A percentile compares a stretch with the other conserved stretches of the same genome.
phyloP scores from a whole-genome alignment of 345 rosid species.

The Eucalyptus victrix region DNA sequence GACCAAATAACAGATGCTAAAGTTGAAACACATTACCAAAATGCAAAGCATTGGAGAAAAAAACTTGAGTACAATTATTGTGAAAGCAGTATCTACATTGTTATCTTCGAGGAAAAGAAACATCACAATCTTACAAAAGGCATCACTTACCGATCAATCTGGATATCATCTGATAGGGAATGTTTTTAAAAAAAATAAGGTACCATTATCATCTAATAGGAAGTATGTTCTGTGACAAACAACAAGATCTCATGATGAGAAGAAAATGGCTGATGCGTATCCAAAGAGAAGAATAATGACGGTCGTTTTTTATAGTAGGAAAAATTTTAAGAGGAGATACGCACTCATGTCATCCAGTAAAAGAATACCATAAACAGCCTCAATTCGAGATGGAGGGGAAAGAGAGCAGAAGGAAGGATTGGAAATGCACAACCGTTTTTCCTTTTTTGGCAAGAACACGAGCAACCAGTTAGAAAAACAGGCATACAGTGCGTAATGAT shows the following conservation, averaged over 20 bases:
- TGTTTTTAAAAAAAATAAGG: neutral
- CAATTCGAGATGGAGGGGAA: neutral
- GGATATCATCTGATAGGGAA: neutral
- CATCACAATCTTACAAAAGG: neutral
- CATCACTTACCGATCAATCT: neutral
- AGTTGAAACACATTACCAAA: neutral
- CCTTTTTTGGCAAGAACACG: neutral
- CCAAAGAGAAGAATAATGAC: neutral
- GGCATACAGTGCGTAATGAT: neutral
- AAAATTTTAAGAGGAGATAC: neutral
- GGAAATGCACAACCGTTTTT: neutral
- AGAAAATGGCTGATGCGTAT: neutral
- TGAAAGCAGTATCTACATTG: neutral
- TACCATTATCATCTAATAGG: neutral
- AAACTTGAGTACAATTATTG: neutral
- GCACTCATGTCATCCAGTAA: neutral
- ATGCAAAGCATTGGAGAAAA: neutral
- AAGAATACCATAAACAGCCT: neutral
- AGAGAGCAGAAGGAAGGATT: neutral
- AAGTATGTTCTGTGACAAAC: neutral
- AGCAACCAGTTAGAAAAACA: neutral
- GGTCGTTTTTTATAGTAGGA: neutral
- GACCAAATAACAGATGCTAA: neutral
- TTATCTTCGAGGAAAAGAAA: neutral
- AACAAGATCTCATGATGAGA: neutral